These are phyloP conservation scores for Exophiala mesophila DNA, from an alignment of 2,329 filamentous ascomycete species.

Conservation along the genomic window DNA sequence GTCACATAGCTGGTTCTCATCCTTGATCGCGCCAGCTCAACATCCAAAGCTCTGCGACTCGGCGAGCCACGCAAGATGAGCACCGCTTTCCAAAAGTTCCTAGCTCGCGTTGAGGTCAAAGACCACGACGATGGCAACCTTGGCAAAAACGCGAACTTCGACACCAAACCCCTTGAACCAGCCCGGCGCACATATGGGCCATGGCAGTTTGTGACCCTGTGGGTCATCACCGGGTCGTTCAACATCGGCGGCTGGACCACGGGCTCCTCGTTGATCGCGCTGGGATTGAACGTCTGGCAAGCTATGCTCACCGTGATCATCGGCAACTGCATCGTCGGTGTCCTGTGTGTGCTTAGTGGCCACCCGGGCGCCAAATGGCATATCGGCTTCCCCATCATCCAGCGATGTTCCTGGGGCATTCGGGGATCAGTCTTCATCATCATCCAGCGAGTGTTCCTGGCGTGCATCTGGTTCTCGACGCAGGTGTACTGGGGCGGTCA, in stretches of 20 bases:
- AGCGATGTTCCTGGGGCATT: constrained; percentile 25
- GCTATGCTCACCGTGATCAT: constrained; percentile 27
- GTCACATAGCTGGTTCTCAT: too few relatives aligned
- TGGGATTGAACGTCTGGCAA: constrained; percentile 28
- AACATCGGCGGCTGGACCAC: constrained; percentile 30
- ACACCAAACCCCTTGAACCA: constrained; percentile 59
- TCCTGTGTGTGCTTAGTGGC: constrained; percentile 24
- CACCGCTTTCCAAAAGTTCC: background rate
- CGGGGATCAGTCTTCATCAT: constrained; percentile 24
- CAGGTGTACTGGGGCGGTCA: constrained; percentile 13
- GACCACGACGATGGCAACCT: background rate
- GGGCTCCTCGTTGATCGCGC: constrained; percentile 28
- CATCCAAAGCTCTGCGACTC: too few relatives aligned
- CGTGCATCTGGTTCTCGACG: constrained; percentile 23
- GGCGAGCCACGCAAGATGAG: too few relatives aligned
- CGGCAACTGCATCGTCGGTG: constrained; percentile 22
- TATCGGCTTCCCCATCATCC: constrained; percentile 28
- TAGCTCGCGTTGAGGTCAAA: constrained; percentile 8
- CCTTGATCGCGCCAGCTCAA: too few relatives aligned
- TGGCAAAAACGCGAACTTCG: constrained; percentile 1
- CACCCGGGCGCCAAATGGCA: constrained; percentile 27
- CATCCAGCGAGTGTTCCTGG: constrained; percentile 20
- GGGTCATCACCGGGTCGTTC: constrained; percentile 25
- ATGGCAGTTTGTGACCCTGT: constrained; percentile 62
- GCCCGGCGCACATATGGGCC: constrained; percentile 75